These are phyloP conservation scores for Thalia dealbata DNA, from an alignment of 176 grass and related monocot species.

Conservation along the genomic window DNA sequence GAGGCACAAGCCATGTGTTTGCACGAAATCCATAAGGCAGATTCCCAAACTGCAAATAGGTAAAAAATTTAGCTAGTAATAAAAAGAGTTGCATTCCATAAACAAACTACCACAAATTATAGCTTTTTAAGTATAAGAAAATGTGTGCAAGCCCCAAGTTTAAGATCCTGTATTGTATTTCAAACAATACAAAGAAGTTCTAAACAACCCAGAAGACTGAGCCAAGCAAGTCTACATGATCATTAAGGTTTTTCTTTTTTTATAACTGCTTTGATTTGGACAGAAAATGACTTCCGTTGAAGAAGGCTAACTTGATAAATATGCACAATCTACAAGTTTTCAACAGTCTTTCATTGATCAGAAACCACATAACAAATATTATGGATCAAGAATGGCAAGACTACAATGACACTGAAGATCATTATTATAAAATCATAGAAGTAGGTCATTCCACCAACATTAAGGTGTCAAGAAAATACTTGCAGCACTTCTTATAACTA, in stretches of 20 bases:
- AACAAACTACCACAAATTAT: neutral
- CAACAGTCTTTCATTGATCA: neutral
- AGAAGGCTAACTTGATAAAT: too few species aligned
- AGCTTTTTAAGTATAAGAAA: neutral
- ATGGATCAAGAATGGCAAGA: neutral
- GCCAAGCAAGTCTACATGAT: neutral
- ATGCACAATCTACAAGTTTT: too few species aligned
- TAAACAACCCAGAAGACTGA: neutral
- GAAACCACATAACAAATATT: neutral
- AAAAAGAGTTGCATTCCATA: neutral
- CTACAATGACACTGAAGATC: neutral
- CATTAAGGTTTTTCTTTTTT: neutral
- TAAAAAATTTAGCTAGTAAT: neutral
- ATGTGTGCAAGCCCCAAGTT: neutral
- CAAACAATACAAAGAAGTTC: neutral
- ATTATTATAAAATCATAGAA: neutral
- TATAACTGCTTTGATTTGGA: too few species aligned
- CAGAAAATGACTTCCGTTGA: too few species aligned
- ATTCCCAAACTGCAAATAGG: conserved; percentile 86
- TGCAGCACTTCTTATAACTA: neutral
- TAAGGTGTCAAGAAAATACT: neutral
- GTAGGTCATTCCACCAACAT: neutral
- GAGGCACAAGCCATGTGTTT: conserved; percentile 98
- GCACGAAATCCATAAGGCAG: conserved; percentile 92
- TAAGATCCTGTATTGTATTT: neutral